These are phyloP conservation scores for Xerophyta viscosa DNA, from an alignment of 106 monocot species.

Conservation along the genomic window DNA sequence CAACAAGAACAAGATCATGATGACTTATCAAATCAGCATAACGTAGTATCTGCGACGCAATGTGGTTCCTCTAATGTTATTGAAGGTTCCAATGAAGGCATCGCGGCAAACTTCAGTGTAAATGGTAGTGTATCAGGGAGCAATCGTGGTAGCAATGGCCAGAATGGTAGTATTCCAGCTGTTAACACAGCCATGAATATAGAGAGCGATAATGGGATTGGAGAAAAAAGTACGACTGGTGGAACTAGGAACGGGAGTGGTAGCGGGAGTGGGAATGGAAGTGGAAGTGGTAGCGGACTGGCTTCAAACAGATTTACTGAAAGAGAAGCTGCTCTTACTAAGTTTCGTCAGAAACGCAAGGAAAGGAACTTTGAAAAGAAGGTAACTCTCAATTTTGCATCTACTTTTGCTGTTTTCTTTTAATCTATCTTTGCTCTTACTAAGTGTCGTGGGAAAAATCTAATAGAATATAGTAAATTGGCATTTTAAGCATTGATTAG, in stretches of 20 bases:
- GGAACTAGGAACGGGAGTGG: too few species aligned
- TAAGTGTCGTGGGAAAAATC: not conserved
- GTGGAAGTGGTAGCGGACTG: slow-evolving; percentile 40
- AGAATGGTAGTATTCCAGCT: slow-evolving; percentile 38
- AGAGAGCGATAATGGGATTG: slow-evolving; percentile 36
- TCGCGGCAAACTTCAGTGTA: slow-evolving; percentile 50
- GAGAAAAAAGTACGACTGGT: slow-evolving; percentile 34
- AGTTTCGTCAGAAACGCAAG: slow-evolving; percentile 84
- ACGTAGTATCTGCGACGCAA: slow-evolving; percentile 13
- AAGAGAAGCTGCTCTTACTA: slow-evolving; percentile 76
- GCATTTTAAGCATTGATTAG: too few species aligned
- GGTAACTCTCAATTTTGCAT: slow-evolving; percentile 24
- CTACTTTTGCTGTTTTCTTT: not conserved
- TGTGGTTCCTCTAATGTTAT: slow-evolving; percentile 49
- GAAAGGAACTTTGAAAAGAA: slow-evolving; percentile 82
- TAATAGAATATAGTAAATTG: too few species aligned
- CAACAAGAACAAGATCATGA: slow-evolving; percentile 32
- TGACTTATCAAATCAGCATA: slow-evolving; percentile 19
- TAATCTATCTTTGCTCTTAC: not conserved
- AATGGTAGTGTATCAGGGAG: too few species aligned
- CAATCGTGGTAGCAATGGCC: slow-evolving; percentile 61
- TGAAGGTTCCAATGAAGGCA: slow-evolving; percentile 36
- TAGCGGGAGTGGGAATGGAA: slow-evolving; percentile 36
- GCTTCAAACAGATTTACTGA: slow-evolving; percentile 41
- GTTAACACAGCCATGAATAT: slow-evolving; percentile 21